phyloP scores from a whole-genome alignment of 2,329 filamentous ascomycete species.

The Pseudogymnoascus sp. region DNA sequence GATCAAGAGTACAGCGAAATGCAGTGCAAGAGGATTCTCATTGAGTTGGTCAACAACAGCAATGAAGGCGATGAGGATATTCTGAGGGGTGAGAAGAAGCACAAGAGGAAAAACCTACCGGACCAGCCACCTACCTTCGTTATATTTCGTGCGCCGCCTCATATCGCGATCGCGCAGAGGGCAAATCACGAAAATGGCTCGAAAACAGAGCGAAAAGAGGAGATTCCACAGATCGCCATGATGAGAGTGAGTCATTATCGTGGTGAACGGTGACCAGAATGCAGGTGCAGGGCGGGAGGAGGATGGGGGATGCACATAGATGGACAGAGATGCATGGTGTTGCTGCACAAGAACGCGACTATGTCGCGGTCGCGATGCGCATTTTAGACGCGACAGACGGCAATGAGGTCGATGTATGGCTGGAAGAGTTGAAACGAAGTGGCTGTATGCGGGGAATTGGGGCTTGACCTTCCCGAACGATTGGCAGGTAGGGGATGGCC shows the following conservation, averaged over 20 bases:
- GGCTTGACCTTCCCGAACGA: background rate
- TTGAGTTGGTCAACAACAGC: conserved; percentile 9
- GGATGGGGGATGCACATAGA: background rate
- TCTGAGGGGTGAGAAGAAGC: background rate
- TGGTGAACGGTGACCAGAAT: conserved; percentile 6
- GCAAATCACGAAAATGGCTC: conserved; percentile 4
- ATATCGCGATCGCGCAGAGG: conserved; percentile 6
- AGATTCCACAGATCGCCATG: conserved; percentile 8
- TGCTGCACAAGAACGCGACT: conserved; percentile 8
- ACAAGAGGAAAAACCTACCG: conserved; percentile 3
- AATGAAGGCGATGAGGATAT: background rate
- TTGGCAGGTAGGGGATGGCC: background rate
- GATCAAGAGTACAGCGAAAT: background rate
- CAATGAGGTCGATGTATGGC: background rate
- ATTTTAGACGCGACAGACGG: conserved; percentile 6
- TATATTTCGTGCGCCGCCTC: conserved; percentile 8
- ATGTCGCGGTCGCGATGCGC: conserved; percentile 8
- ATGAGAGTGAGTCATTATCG: conserved; percentile 4
- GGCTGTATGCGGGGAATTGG: background rate
- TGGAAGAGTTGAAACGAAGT: conserved; percentile 10
- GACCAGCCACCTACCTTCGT: background rate
- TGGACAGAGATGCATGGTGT: background rate
- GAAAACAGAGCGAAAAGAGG: conserved; percentile 7
- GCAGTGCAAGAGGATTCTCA: background rate
- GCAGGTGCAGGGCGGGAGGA: background rate